These are phyloP conservation scores for Dichomitus squalens DNA, from an alignment of 1,284 basidiomycete species.

Conservation along the genomic window DNA sequence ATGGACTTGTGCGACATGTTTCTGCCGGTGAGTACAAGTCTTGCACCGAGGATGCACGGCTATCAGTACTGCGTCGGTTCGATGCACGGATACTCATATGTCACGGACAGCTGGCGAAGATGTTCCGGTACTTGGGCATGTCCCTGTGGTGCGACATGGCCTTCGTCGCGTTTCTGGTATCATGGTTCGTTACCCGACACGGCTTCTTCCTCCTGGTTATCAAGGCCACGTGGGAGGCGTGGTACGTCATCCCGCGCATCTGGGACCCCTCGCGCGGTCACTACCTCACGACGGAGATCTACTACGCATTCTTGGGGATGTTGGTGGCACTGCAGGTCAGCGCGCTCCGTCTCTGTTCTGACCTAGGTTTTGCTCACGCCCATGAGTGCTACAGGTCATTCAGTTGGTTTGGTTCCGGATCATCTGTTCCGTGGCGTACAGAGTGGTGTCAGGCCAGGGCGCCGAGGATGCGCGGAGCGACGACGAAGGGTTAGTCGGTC, in stretches of 20 bases:
- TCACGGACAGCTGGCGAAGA: slow-evolving; percentile 78
- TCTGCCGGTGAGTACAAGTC: slow-evolving; percentile 71
- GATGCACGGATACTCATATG: background rate
- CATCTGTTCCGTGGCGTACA: slow-evolving; percentile 82
- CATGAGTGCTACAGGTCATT: slow-evolving; percentile 52
- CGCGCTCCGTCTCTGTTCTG: background rate
- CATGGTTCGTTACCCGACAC: slow-evolving; percentile 91
- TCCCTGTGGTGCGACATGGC: slow-evolving; percentile 72
- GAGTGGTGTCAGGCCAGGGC: slow-evolving; percentile 75
- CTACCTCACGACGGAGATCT: slow-evolving; percentile 54
- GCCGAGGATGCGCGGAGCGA: slow-evolving; percentile 90
- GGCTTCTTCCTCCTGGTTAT: slow-evolving; percentile 76
- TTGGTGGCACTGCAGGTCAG: slow-evolving; percentile 67
- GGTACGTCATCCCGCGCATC: slow-evolving; percentile 48
- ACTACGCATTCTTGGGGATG: slow-evolving; percentile 54
- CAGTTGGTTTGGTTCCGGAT: slow-evolving; percentile 86
- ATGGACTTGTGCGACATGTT: slow-evolving; percentile 96
- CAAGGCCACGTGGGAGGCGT: slow-evolving; percentile 57
- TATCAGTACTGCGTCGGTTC: background rate
- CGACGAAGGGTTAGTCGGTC: slow-evolving; percentile 63
- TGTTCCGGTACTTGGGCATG: slow-evolving; percentile 83
- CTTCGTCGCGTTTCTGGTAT: slow-evolving; percentile 83
- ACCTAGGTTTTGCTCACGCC: slow-evolving; percentile 15
- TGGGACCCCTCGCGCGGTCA: slow-evolving; percentile 65
- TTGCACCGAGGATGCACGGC: background rate